These are phyloP conservation scores for Clarkia xantiana DNA, from an alignment of 345 rosid species.

Conservation along the genomic window DNA sequence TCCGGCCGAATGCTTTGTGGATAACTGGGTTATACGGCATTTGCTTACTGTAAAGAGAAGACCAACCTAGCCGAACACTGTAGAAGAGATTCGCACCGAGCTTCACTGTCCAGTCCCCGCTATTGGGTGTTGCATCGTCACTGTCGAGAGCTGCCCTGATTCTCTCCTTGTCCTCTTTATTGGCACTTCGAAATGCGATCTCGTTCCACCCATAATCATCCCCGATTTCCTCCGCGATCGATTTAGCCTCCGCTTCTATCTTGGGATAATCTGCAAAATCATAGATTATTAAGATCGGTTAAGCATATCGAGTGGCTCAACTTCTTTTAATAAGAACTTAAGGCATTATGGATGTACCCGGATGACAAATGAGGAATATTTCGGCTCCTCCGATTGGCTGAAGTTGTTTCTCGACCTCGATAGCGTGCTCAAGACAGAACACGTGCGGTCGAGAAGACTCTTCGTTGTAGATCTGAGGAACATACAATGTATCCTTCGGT, in stretches of 20 bases:
- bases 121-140: conserved; percentile 69
- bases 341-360: conserved; percentile 29
- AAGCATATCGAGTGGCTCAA: not conserved
- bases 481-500: conserved; percentile 13
- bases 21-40: conserved; percentile 88
- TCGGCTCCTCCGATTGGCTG: conserved; percentile 66
- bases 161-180: conserved; percentile 51
- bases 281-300: not conserved
- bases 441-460: conserved; percentile 77
- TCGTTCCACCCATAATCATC: conserved; percentile 44
- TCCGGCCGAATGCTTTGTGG: conserved; percentile 72
- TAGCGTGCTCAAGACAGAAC: conserved; percentile 96
- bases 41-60: conserved; percentile 82
- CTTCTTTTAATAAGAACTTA: not conserved
- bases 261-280: conserved; percentile 67
- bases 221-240: conserved; percentile 62
- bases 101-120: conserved; percentile 92
- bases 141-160: conserved; percentile 57
- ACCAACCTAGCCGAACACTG: conserved; percentile 70
- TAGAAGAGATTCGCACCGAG: conserved; percentile 78
- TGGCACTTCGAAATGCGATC: conserved; percentile 41
- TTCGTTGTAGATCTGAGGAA: conserved; percentile 37
- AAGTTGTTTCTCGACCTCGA: conserved; percentile 76
- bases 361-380: conserved; percentile 76
- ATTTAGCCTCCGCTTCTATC: conserved; percentile 71